phyloP scores from a whole-genome alignment of 495 filamentous ascomycete genomes.

The Margaritispora aquatica region DNA sequence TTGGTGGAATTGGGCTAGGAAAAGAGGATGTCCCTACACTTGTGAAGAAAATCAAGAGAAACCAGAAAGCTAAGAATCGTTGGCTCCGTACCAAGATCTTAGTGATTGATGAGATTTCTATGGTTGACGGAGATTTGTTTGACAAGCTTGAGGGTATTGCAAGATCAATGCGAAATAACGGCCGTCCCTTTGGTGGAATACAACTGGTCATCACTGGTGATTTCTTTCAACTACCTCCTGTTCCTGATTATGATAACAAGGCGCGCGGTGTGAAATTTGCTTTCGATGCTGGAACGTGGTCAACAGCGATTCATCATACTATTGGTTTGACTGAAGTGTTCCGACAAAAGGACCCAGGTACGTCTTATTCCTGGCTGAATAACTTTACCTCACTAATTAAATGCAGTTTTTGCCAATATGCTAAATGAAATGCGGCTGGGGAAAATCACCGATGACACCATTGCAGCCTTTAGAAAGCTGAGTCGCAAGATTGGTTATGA shows the following conservation, averaged over 20 bases:
- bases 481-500: constrained; percentile 61
- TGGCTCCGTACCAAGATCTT: constrained; percentile 86
- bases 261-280: constrained; percentile 75
- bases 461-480: constrained; percentile 63
- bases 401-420: constrained; percentile 78
- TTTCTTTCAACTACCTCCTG: constrained; percentile 95
- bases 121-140: constrained; percentile 96
- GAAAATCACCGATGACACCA: constrained; percentile 61
- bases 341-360: constrained; percentile 85
- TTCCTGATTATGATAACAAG: constrained; percentile 58
- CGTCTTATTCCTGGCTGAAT: constrained; percentile 21
- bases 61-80: constrained; percentile 77
- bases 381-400: background rate
- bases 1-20: constrained; percentile 89
- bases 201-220: constrained; percentile 94
- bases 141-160: constrained; percentile 92
- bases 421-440: constrained; percentile 96
- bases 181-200: constrained; percentile 89
- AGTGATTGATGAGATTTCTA: constrained; percentile 92
- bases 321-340: constrained; percentile 95
- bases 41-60: constrained; percentile 86
- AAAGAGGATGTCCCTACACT: constrained; percentile 80
- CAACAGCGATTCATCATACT: constrained; percentile 86
- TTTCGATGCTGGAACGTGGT: constrained; percentile 89
- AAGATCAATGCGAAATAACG: constrained; percentile 75